A percentile compares a stretch with the other conserved stretches of the same genome.
phyloP scores from a whole-genome alignment of 2,329 filamentous ascomycete genomes.

The Penicillium verrucosum region DNA sequence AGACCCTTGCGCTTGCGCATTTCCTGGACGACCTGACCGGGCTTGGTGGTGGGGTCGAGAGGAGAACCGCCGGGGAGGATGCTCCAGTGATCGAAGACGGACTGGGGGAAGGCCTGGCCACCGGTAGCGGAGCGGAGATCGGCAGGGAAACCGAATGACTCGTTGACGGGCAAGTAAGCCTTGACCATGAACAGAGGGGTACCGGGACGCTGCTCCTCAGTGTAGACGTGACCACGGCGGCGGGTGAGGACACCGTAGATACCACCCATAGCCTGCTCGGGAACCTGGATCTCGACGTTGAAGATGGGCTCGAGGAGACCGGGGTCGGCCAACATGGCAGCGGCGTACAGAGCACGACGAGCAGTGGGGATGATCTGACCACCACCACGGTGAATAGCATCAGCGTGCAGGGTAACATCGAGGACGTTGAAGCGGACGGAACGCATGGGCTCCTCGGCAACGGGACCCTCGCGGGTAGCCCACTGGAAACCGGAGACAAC shows the following conservation, averaged over 20 bases:
- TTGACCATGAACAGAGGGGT: constrained; percentile 99
- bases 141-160: constrained; percentile 98
- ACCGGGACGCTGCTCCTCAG: constrained; percentile 95
- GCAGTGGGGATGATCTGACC: constrained; percentile 98
- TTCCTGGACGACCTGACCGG: constrained; percentile 75
- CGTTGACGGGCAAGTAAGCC: constrained; percentile 92
- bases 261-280: constrained; percentile 98
- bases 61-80: constrained; percentile 89
- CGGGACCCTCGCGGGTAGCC: constrained; percentile 94
- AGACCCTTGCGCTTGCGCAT: constrained; percentile 99
- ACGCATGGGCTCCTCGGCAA: constrained; percentile 98
- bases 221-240: constrained; percentile 97
- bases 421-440: constrained; percentile 97
- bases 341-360: constrained; percentile 94
- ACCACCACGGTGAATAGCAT: constrained; percentile 99
- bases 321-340: constrained; percentile 85
- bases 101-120: constrained; percentile 98
- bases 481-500: constrained; percentile 99
- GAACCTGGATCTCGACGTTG: constrained; percentile 98
- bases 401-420: constrained; percentile 98
- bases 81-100: constrained; percentile 99
- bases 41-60: constrained; percentile 77
- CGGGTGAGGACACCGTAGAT: constrained; percentile 99
- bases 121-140: constrained; percentile 91
- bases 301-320: constrained; percentile 95